Evolutionary conservation across 208 protist genomes (phyloP).

Genomic region (Sergeia podlipaevii): DNA sequence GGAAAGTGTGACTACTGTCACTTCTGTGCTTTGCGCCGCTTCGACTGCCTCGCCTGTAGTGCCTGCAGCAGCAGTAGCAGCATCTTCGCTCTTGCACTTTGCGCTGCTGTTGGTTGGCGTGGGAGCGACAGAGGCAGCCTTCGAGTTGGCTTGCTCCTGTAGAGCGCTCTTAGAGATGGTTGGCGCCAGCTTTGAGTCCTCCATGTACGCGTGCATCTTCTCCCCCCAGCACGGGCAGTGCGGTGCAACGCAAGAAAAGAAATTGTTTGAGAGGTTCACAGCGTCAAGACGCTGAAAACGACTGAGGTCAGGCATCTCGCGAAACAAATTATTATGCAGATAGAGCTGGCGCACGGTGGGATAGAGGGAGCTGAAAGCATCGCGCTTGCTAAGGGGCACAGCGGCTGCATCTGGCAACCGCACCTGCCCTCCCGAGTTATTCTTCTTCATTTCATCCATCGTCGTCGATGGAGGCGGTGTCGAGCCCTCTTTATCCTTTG

Average conservation of each 20-base stretch:
- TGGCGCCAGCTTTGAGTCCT: slow-evolving; percentile 7
- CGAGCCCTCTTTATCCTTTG: not conserved
- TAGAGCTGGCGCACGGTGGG: slow-evolving; percentile 89
- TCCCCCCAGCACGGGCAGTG: slow-evolving; percentile 44
- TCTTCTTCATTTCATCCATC: slow-evolving; percentile 1
- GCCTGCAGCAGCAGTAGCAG: not conserved
- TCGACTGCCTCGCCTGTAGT: not conserved
- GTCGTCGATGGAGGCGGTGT: not conserved
- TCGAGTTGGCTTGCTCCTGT: slow-evolving; percentile 7
- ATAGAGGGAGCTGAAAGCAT: slow-evolving; percentile 82
- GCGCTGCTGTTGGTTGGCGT: slow-evolving; percentile 1
- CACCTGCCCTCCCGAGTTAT: not conserved
- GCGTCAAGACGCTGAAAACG: slow-evolving; percentile 79
- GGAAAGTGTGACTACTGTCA: slow-evolving; percentile 5
- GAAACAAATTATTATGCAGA: slow-evolving; percentile 92
- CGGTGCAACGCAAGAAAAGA: slow-evolving; percentile 55
- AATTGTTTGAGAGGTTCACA: slow-evolving; percentile 91
- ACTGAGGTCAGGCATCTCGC: slow-evolving; percentile 82
- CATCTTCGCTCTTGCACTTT: not conserved
- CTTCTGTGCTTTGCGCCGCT: not conserved
- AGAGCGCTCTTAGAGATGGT: slow-evolving; percentile 39
- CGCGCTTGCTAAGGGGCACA: slow-evolving; percentile 24
- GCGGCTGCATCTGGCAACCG: slow-evolving; percentile 11
- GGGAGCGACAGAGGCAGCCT: not conserved
- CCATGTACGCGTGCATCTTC: slow-evolving; percentile 5